phyloP scores from a whole-genome alignment of 2,329 filamentous ascomycete genomes.

The Mollisiaceae sp. region DNA sequence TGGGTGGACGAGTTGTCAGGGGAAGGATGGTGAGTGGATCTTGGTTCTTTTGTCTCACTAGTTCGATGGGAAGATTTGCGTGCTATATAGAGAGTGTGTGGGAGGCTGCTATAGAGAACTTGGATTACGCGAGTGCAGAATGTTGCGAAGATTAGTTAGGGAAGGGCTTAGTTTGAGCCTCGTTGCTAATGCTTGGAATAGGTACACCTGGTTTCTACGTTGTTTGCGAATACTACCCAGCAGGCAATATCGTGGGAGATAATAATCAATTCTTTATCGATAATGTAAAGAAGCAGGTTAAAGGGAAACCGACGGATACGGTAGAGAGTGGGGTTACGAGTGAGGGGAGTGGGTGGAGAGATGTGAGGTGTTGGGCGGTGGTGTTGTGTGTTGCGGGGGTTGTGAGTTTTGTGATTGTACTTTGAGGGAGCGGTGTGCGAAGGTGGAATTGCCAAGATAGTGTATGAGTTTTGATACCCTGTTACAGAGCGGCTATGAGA shows the following conservation, averaged over 20 bases:
- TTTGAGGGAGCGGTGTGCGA: conserved; percentile 3
- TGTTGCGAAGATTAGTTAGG: no score
- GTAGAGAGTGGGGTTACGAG: conserved; percentile 34
- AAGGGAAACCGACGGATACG: conserved; percentile 35
- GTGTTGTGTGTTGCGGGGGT: conserved; percentile 10
- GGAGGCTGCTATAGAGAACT: no score
- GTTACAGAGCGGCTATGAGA: background rate
- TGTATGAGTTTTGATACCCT: conserved; percentile 12
- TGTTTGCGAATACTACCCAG: conserved; percentile 72
- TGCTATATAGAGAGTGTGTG: no score
- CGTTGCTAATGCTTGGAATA: no score
- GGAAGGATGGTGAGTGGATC: conserved; percentile 43
- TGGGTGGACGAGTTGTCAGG: conserved; percentile 48
- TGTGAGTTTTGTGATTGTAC: conserved; percentile 3
- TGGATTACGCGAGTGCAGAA: no score
- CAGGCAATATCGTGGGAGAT: conserved; percentile 64
- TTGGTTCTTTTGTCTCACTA: background rate
- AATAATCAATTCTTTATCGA: conserved; percentile 54
- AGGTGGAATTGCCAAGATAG: no score
- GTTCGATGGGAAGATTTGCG: background rate
- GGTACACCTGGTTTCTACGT: conserved; percentile 62
- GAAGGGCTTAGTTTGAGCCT: no score
- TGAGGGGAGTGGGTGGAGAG: conserved; percentile 10
- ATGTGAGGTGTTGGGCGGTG: conserved; percentile 9
- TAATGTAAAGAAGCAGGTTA: conserved; percentile 34